These are phyloP conservation scores for Dactylis glomerata DNA, from an alignment of 176 grass and related monocot species.

Conservation along the genomic window DNA sequence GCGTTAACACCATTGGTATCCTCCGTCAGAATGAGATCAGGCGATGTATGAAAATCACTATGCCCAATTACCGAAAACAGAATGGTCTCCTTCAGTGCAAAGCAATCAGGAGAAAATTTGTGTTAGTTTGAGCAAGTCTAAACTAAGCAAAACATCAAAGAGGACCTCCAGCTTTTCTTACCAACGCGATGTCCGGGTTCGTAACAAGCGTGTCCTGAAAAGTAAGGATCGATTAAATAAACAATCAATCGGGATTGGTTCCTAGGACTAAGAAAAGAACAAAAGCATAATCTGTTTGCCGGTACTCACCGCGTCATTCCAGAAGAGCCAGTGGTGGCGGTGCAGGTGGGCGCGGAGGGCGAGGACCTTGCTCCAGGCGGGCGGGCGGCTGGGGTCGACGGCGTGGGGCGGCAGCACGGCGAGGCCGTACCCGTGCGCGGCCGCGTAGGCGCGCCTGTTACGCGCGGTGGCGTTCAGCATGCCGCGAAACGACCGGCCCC, in stretches of 20 bases:
- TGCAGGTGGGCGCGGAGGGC: constrained; percentile 51
- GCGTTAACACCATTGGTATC: constrained; percentile 82
- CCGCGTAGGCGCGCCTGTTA: constrained; percentile 65
- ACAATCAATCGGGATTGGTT: background rate
- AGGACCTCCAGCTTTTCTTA: background rate
- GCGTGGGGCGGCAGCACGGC: constrained; percentile 27
- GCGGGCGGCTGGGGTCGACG: constrained; percentile 61
- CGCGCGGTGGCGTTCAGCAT: constrained; percentile 40
- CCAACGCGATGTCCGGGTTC: constrained; percentile 59
- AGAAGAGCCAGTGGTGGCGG: constrained; percentile 80
- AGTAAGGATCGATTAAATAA: background rate
- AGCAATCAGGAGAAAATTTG: background rate
- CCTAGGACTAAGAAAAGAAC: background rate
- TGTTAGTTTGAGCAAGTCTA: background rate
- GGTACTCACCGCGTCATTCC: constrained; percentile 75
- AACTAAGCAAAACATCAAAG: background rate
- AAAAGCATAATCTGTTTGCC: background rate
- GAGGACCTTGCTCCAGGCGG: constrained; percentile 87
- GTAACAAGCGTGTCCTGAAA: constrained; percentile 83
- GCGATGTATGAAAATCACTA: constrained; percentile 43
- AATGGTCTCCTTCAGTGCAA: constrained; percentile 57
- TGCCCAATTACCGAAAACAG: constrained; percentile 55
- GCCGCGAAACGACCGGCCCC: constrained; percentile 55
- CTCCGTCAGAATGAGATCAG: constrained; percentile 71
- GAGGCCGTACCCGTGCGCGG: constrained; percentile 49